A percentile compares a stretch with the other conserved stretches of the same genome.
These are phyloP conservation scores for Aspergillus ochraceoroseus DNA, from an alignment of 2,329 filamentous ascomycete genomes.

Conservation along the genomic window DNA sequence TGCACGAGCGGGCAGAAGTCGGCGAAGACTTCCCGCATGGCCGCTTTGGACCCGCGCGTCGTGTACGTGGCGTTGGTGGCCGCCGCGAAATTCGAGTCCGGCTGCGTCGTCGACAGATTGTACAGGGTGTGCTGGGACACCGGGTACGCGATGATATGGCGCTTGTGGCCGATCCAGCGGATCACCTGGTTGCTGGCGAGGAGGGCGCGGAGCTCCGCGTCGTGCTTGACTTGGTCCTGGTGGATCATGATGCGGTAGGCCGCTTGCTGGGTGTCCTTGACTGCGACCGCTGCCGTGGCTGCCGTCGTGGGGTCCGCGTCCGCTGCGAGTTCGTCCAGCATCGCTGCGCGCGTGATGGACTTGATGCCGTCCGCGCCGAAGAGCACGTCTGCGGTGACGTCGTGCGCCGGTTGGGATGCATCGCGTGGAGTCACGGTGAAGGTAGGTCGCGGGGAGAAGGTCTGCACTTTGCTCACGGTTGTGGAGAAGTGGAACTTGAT, in stretches of 20 bases:
- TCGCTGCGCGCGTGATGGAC: slow-evolving; percentile 43
- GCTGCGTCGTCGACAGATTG: slow-evolving; percentile 61
- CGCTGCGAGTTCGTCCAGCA: slow-evolving; percentile 39
- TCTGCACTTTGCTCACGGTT: slow-evolving; percentile 52
- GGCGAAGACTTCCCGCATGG: slow-evolving; percentile 56
- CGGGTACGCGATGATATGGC: slow-evolving; percentile 64
- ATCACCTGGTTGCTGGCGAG: slow-evolving; percentile 55
- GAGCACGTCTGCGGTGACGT: slow-evolving; percentile 49
- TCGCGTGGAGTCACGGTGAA: slow-evolving; percentile 58
- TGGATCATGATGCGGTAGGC: slow-evolving; percentile 54
- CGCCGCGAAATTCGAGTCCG: slow-evolving; percentile 56
- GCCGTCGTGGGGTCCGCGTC: too few species aligned
- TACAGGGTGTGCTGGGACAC: slow-evolving; percentile 60
- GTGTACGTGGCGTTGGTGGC: slow-evolving; percentile 59
- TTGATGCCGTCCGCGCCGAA: slow-evolving; percentile 54
- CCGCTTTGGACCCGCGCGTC: slow-evolving; percentile 56
- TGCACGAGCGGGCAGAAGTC: slow-evolving; percentile 60
- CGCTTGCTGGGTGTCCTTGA: slow-evolving; percentile 49
- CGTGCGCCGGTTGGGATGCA: slow-evolving; percentile 46
- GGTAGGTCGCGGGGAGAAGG: slow-evolving; percentile 55
- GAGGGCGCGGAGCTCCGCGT: slow-evolving; percentile 51
- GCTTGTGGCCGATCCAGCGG: slow-evolving; percentile 62
- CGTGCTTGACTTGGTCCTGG: slow-evolving; percentile 42
- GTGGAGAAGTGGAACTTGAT: slow-evolving; percentile 67
- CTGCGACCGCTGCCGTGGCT: too few species aligned